Evolutionary conservation across 768 basidiomycete genomes (phyloP).

Genomic region (Phlebiopsis gigantea): DNA sequence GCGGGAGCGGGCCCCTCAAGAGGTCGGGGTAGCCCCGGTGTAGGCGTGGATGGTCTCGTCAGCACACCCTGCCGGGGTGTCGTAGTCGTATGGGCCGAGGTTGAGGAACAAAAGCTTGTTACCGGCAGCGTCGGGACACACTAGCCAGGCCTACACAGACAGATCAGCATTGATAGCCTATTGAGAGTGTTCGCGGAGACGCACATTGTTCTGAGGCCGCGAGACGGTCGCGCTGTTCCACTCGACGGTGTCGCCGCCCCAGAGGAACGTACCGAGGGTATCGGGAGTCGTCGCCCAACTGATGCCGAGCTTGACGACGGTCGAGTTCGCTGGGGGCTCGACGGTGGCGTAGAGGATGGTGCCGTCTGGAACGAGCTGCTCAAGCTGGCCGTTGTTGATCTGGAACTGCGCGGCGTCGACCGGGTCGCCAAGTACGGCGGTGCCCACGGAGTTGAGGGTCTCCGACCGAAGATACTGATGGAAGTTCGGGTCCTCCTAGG

Average conservation of each 20-base stretch:
- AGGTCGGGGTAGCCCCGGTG: conserved; percentile 46
- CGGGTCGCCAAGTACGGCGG: conserved; percentile 49
- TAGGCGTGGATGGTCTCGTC: conserved; percentile 59
- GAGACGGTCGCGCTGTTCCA: conserved; percentile 47
- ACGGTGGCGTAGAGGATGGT: conserved; percentile 46
- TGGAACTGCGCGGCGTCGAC: conserved; percentile 52
- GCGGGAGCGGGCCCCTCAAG: conserved; percentile 6
- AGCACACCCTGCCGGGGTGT: conserved; percentile 54
- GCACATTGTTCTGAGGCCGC: conserved; percentile 48
- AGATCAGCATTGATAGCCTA: background rate
- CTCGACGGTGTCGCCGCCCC: conserved; percentile 53
- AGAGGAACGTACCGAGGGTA: conserved; percentile 40
- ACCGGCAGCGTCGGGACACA: conserved; percentile 44
- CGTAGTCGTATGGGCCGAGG: conserved; percentile 47
- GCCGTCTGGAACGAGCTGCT: conserved; percentile 39
- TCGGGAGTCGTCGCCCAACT: conserved; percentile 44
- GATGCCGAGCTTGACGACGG: conserved; percentile 43
- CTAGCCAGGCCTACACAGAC: conserved; percentile 44
- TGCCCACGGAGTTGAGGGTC: conserved; percentile 33
- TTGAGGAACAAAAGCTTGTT: conserved; percentile 45
- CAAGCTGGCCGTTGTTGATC: conserved; percentile 45
- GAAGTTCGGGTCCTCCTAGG: conserved; percentile 51
- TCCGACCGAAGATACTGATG: conserved; percentile 57
- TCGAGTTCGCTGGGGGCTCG: conserved; percentile 39
- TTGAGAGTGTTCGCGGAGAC: conserved; percentile 14